A percentile compares a stretch with the other conserved stretches of the same genome.
Evolutionary conservation across 2,329 filamentous ascomycete genomes (phyloP).

Genomic region (Diaporthe batatas): DNA sequence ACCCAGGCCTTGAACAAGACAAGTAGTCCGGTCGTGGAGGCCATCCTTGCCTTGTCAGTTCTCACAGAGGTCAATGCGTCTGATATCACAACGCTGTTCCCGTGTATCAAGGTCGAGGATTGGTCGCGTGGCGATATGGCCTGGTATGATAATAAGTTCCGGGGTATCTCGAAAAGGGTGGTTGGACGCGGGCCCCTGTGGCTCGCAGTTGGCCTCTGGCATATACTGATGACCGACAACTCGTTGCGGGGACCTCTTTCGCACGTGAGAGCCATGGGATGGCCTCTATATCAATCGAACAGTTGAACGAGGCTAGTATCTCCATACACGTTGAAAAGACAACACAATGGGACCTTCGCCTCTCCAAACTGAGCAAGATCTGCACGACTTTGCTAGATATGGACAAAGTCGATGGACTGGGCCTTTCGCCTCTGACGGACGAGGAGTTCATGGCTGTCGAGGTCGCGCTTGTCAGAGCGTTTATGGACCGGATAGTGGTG

Average conservation of each 20-base stretch:
- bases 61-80: not conserved
- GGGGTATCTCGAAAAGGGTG: not conserved
- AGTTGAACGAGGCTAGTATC: not conserved
- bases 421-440: not conserved
- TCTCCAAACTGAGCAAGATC: not conserved
- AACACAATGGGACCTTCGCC: not conserved
- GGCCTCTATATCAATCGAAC: rapidly evolving
- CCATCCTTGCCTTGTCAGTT: not conserved
- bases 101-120: rapidly evolving
- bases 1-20: not conserved
- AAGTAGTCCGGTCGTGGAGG: not conserved
- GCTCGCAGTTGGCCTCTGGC: not conserved
- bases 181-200: not conserved
- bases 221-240: not conserved
- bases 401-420: not conserved
- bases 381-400: not conserved
- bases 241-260: not conserved
- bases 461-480: not conserved
- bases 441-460: not conserved
- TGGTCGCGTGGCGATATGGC: rapidly evolving
- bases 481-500: not conserved
- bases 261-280: not conserved
- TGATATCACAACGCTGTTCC: not conserved
- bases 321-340: not conserved
- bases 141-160: not conserved